A percentile compares a stretch with the other conserved stretches of the same genome.
phyloP scores from a whole-genome alignment of 1,139 yeast genomes.

The Blastobotrys raffinosifermentans region DNA sequence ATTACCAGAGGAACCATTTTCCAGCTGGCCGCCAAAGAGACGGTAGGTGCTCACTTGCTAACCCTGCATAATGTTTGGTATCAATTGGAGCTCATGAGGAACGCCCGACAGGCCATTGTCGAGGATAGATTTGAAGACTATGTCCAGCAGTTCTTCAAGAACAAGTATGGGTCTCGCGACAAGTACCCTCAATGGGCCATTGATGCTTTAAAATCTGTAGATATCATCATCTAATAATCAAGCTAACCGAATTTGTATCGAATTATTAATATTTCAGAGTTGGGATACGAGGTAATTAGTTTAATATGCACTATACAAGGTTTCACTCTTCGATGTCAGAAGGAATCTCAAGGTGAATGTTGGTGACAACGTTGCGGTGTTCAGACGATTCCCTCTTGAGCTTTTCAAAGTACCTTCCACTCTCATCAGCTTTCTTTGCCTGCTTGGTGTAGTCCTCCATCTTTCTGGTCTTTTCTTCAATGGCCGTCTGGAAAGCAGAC shows the following conservation, averaged over 20 bases:
- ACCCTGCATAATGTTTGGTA: constrained; percentile 41
- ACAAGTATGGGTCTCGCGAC: constrained; percentile 27
- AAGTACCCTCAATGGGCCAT: constrained; percentile 40
- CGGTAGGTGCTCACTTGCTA: constrained; percentile 40
- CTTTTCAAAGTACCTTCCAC: constrained; percentile 54
- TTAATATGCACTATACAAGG: no score
- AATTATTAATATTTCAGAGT: no score
- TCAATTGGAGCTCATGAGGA: constrained; percentile 39
- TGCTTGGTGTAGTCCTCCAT: constrained; percentile 51
- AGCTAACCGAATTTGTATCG: not conserved
- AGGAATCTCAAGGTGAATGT: constrained; percentile 8
- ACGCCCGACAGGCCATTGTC: constrained; percentile 37
- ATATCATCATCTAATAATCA: constrained; percentile 19
- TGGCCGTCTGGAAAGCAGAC: constrained; percentile 62
- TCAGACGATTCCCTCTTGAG: constrained; percentile 37
- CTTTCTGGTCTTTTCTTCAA: constrained; percentile 58
- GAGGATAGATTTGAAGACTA: constrained; percentile 35
- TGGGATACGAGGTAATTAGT: no score
- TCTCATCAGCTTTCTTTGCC: constrained; percentile 53
- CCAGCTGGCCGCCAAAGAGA: constrained; percentile 37
- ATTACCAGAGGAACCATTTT: constrained; percentile 35
- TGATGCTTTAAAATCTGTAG: constrained; percentile 34
- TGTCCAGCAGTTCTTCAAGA: constrained; percentile 33
- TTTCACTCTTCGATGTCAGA: constrained; percentile 2
- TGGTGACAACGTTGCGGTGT: constrained; percentile 23